phyloP scores from a whole-genome alignment of 192 early-diverging fungal species.

The Linnemannia elongata region DNA sequence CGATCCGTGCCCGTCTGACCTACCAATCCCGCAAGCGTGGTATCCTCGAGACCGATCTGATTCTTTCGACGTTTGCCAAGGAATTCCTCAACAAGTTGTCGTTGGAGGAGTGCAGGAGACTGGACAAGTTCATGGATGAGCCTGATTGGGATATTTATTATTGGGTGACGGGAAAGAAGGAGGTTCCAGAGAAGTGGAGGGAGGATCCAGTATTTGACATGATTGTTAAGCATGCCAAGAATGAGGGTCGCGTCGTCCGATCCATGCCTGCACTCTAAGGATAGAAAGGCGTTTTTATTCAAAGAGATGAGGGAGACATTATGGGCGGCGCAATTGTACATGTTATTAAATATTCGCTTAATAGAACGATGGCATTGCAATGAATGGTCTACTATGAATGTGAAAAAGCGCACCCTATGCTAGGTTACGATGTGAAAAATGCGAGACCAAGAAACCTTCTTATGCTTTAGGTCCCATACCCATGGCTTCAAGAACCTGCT shows the following conservation, averaged over 20 bases:
- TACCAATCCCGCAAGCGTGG: constrained; percentile 94
- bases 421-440: not conserved
- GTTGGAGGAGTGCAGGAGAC: constrained; percentile 74
- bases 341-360: not conserved
- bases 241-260: constrained; percentile 78
- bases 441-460: not conserved
- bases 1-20: constrained; percentile 84
- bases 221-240: constrained; percentile 84
- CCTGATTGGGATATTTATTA: constrained; percentile 99
- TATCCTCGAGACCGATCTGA: constrained; percentile 93
- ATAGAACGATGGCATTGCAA: no score
- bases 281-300: not conserved
- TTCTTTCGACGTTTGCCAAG: constrained; percentile 90
- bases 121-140: constrained; percentile 87
- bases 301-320: not conserved
- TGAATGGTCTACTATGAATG: not conserved
- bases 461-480: constrained; percentile 31
- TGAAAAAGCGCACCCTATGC: not conserved
- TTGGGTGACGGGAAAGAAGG: constrained; percentile 83
- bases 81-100: constrained; percentile 69
- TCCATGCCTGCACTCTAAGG: constrained; percentile 87
- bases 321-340: not conserved
- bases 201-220: constrained; percentile 68
- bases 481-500: constrained; percentile 51
- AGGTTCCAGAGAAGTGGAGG: constrained; percentile 66